Conservation (phyloP, 768 basidiomycete species). For the Asterophora lycoperdoides region DNA sequence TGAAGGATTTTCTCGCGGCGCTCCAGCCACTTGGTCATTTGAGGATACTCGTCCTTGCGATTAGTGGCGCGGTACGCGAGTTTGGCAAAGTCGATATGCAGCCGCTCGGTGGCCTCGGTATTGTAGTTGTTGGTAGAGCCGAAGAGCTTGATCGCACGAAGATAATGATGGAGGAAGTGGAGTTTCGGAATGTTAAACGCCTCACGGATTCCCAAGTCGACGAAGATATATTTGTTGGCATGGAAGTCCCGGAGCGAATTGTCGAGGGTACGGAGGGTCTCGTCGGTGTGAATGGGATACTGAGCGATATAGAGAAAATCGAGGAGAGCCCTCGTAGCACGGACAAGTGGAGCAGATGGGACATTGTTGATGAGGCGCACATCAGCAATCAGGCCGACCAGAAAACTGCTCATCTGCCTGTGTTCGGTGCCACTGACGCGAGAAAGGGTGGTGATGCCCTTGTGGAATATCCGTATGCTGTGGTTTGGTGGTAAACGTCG, state of each 20-base stretch:
- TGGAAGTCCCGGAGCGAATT: conserved; percentile 31
- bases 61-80: conserved; percentile 24
- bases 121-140: conserved; percentile 38
- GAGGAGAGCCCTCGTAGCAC: conserved; percentile 26
- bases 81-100: background rate
- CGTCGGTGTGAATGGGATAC: conserved; percentile 25
- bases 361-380: conserved; percentile 7
- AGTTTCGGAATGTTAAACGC: conserved; percentile 42
- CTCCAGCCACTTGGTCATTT: conserved; percentile 38
- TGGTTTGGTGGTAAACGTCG: background rate
- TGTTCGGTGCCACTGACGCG: conserved; percentile 32
- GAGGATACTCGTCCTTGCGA: conserved; percentile 28
- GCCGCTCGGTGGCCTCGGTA: conserved; percentile 24
- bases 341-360: conserved; percentile 17
- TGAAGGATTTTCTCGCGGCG: conserved; percentile 26
- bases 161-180: conserved; percentile 34
- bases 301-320: conserved; percentile 38
- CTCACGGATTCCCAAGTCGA: conserved; percentile 27
- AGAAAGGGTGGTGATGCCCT: conserved; percentile 15
- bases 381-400: conserved; percentile 27
- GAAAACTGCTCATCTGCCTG: conserved; percentile 28
- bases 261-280: conserved; percentile 24
- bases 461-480: too few relatives aligned
- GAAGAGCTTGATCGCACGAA: conserved; percentile 20
- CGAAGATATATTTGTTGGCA: conserved; percentile 30